These are phyloP conservation scores for Colletotrichum tabaci DNA, from an alignment of 2,329 filamentous ascomycete genomes.

Conservation along the genomic window DNA sequence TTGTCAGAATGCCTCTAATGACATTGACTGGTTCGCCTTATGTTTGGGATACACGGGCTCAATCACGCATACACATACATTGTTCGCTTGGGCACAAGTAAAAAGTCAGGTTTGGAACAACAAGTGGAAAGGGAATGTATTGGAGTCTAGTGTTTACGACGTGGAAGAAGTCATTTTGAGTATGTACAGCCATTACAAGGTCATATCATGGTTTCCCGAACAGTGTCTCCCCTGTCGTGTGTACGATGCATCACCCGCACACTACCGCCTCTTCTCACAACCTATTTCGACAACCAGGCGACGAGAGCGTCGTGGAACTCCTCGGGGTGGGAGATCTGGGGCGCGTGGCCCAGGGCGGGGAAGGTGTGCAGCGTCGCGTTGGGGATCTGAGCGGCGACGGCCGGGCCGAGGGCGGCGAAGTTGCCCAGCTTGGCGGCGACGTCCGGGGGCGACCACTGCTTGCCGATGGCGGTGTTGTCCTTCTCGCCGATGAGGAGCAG, in stretches of 20 bases:
- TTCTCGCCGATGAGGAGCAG: conserved; percentile 66
- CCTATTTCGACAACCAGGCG: conserved; percentile 55
- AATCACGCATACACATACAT: background rate
- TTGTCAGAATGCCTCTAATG: background rate
- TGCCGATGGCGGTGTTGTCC: conserved; percentile 70
- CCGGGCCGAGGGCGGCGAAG: conserved; percentile 64
- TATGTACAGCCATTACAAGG: conserved; percentile 16
- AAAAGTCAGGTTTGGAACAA: background rate
- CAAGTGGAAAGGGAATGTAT: background rate
- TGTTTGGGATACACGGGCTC: background rate
- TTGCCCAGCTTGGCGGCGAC: conserved; percentile 63
- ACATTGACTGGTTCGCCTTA: background rate
- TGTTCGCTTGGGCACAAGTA: too few species aligned
- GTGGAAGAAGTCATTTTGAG: conserved; percentile 5
- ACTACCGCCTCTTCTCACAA: too few species aligned
- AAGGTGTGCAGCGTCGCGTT: conserved; percentile 63
- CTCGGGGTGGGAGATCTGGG: conserved; percentile 66
- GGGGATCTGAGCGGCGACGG: conserved; percentile 60
- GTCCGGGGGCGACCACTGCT: conserved; percentile 63
- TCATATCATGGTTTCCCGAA: background rate
- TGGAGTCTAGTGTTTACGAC: background rate
- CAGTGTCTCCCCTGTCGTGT: too few species aligned
- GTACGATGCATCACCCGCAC: background rate
- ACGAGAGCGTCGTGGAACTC: conserved; percentile 63
- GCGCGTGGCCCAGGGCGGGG: conserved; percentile 64